Evolutionary conservation across 371 early-diverging fungal species (phyloP), one percentile per base, ranked within the genome.

Genomic region (Actinomucor elegans): DNA sequence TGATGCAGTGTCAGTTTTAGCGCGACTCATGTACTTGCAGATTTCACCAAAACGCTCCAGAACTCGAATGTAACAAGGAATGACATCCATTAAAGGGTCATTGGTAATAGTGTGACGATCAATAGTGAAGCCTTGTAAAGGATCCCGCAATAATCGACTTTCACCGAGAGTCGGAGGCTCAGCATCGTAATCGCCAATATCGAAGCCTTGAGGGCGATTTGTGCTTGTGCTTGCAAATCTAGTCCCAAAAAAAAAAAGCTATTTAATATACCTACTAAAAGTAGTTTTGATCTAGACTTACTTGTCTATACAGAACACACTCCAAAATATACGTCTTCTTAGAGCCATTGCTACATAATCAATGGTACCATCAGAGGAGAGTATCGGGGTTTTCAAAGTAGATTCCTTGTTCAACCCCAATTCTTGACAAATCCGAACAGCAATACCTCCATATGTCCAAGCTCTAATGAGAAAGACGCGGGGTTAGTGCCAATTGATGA

Each of bases 391-490:
- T 26, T 48, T 55, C 11, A 71, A 44, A 0, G 67, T 68, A 24
- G 67, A 80, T 62, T 86, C 83, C 15, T 73, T 77, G 55, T 84
- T 72, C 27, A 86, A 42, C 0, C 80, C 79, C 1, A 86, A 48
- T 40, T 86, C 84, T 43, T 79, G 71, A 29, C 81, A 79, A 28
- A 77, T 74, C 21, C 87, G 76, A 15, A 84, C 73, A 8, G 87
- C 84, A 59, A 85, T 73, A 20, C 84, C 82, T 6, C 75, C 78
- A 63, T 81, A 87, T 58, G 81, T 78, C 84, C 84, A 87, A 3
- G 85, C 74, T 29, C 81, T 69, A 56, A 26, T 12, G 21, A 23
- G 12, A 31, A 4, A 10, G 17, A 31, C 3, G 29, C 21, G 17
- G 11, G 11, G 18, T 40, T n/a, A 35, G 11, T 35, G 21, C 12